Evolutionary conservation across 345 rosid genomes (phyloP), one percentile per base, ranked within the genome.

Genomic region (Limnanthes douglasii): DNA sequence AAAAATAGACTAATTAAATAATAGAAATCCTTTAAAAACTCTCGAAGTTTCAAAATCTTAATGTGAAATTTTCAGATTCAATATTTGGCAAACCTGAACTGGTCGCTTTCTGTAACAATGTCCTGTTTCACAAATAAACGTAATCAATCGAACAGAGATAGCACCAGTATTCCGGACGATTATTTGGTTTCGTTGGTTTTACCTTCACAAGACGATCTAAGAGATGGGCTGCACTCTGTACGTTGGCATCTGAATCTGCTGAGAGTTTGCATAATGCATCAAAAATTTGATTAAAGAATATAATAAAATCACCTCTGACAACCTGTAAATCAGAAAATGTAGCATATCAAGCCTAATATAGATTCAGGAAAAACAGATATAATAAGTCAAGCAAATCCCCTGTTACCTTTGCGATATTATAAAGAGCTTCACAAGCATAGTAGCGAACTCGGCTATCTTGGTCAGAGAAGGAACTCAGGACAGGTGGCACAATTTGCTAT

Each of bases 101-200:
- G 99, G 67, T 92, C 99, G 44, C 99, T 92, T 56, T 85, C 99
- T 17, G 99, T 92, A 42, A 92, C 99, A 45, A 92, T 85, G 61
- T 92, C 99, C 99, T 92, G 88, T 49, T 67, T 53, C 67, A 73
- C 57, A 59, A 31, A 45, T 7, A 57, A n/a, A n/a, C n/a, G n/a
- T n/a, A n/a, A n/a, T n/a, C n/a, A n/a, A n/a, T n/a, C n/a, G n/a
- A n/a, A n/a, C n/a, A n/a, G n/a, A n/a, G n/a, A n/a, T n/a, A 39
- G 11, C 35, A 42, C 28, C 1, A 26, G n/a, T 10, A 20, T 23
- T 9, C 17, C 7, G 29, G 11, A 21, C 9, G 39, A 7, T 18
- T 12, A 31, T 5, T 2, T 17, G 45, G 6, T 7, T n/a, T n/a
- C 11, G 33, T 6, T 31, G 37, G 34, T 39, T n/a, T 47, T 22